A percentile compares a stretch with the other conserved stretches of the same genome.
phyloP scores from a whole-genome alignment of 2,329 filamentous ascomycete species.

The Emmonsiellopsis sp. region DNA sequence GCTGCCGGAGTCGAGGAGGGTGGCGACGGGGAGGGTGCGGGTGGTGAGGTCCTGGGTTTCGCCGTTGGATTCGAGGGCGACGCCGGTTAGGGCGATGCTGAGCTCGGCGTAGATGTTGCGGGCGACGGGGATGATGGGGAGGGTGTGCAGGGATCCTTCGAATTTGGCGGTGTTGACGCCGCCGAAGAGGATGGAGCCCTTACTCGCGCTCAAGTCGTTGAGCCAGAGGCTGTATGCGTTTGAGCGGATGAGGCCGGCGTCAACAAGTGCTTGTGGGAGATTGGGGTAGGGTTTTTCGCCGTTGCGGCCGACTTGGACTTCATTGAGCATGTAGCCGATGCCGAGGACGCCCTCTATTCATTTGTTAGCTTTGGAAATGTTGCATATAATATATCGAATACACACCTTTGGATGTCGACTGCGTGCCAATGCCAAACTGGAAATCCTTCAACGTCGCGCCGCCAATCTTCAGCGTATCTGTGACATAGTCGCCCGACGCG shows the following conservation, averaged over 20 bases:
- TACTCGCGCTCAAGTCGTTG: constrained; percentile 58
- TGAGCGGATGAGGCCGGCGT: constrained; percentile 52
- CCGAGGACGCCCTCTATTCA: constrained; percentile 65
- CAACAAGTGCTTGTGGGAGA: constrained; percentile 56
- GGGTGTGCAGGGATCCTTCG: constrained; percentile 51
- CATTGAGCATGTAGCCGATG: constrained; percentile 72
- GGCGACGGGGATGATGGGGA: constrained; percentile 53
- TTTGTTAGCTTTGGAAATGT: constrained; percentile 1
- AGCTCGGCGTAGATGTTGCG: constrained; percentile 52
- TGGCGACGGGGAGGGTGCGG: constrained; percentile 41
- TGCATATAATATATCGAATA: neutral
- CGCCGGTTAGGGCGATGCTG: constrained; percentile 57
- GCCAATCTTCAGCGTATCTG: constrained; percentile 57
- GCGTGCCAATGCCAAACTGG: constrained; percentile 53
- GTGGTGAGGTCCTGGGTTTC: constrained; percentile 11
- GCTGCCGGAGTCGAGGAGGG: constrained; percentile 63
- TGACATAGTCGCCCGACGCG: constrained; percentile 69
- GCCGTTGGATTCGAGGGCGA: constrained; percentile 34
- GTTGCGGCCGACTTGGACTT: constrained; percentile 57
- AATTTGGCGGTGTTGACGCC: constrained; percentile 63
- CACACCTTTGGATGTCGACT: constrained; percentile 37
- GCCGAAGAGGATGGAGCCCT: constrained; percentile 64
- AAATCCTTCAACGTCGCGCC: constrained; percentile 41
- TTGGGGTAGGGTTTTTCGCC: constrained; percentile 53
- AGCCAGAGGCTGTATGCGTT: constrained; percentile 68